These are phyloP conservation scores for Elsinoe batatas DNA, from an alignment of 2,329 filamentous ascomycete species.

Conservation along the genomic window DNA sequence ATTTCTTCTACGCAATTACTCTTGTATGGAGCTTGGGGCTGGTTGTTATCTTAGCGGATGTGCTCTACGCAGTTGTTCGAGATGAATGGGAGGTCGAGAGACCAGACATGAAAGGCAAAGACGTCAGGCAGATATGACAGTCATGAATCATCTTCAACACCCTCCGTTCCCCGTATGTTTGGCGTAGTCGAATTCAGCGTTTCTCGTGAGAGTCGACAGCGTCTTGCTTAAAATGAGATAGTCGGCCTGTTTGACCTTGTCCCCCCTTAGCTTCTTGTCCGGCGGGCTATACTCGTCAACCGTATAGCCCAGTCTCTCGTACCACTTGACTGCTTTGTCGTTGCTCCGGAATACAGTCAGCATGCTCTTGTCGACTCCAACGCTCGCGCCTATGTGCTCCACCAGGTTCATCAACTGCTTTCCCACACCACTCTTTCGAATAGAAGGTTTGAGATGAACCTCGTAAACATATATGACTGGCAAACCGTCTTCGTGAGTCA, in stretches of 20 bases:
- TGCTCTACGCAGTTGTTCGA: constrained; percentile 75
- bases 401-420: constrained; percentile 49
- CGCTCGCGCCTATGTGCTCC: constrained; percentile 43
- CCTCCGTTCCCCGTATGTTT: not conserved
- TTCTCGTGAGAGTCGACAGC: not conserved
- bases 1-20: constrained; percentile 99
- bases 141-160: constrained; percentile 21
- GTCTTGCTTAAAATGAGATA: constrained; percentile 46
- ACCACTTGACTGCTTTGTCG: constrained; percentile 47
- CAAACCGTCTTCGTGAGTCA: constrained; percentile 55
- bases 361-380: constrained; percentile 58
- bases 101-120: constrained; percentile 81
- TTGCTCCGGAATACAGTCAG: constrained; percentile 63
- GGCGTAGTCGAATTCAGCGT: not conserved
- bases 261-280: constrained; percentile 40
- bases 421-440: constrained; percentile 56
- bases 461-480: constrained; percentile 71
- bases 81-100: constrained; percentile 92
- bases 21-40: constrained; percentile 93
- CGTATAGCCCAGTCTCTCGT: constrained; percentile 48
- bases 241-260: constrained; percentile 39
- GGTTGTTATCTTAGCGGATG: constrained; percentile 76
- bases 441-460: constrained; percentile 52
- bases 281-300: constrained; percentile 45
- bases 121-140: constrained; percentile 66